A percentile compares a stretch with the other conserved stretches of the same genome.
Conservation (phyloP, 1,139 yeast genomes). For the Debaryomyces sp. region DNA sequence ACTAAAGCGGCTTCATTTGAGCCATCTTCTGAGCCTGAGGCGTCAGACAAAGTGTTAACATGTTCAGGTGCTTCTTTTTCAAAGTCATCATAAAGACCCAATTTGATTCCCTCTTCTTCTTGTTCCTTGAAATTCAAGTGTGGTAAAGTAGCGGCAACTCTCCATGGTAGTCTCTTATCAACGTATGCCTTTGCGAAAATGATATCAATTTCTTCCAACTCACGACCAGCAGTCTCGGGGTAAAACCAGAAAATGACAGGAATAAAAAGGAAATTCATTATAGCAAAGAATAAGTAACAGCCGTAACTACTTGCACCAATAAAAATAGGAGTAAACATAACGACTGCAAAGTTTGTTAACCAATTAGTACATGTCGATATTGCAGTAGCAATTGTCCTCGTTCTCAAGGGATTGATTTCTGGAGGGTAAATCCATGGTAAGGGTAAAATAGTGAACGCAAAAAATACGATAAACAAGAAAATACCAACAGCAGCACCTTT, state of each 20-base stretch:
- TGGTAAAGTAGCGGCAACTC: slow-evolving; percentile 55
- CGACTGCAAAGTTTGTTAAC: slow-evolving; percentile 50
- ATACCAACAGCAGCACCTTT: slow-evolving; percentile 57
- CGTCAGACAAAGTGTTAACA: slow-evolving; percentile 25
- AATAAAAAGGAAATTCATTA: slow-evolving; percentile 38
- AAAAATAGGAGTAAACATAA: slow-evolving; percentile 51
- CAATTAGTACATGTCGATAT: slow-evolving; percentile 52
- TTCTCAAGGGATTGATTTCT: slow-evolving; percentile 61
- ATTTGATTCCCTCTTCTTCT: slow-evolving; percentile 48
- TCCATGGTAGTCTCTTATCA: slow-evolving; percentile 50
- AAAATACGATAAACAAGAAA: slow-evolving; percentile 55
- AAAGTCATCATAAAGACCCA: slow-evolving; percentile 50
- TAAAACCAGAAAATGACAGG: slow-evolving; percentile 50
- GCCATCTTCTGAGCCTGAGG: slow-evolving; percentile 10
- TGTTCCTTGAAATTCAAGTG: slow-evolving; percentile 47
- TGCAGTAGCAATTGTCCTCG: slow-evolving; percentile 60
- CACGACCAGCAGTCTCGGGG: slow-evolving; percentile 53
- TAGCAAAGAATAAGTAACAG: slow-evolving; percentile 47
- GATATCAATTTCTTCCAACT: slow-evolving; percentile 51
- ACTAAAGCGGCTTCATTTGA: slow-evolving; percentile 4
- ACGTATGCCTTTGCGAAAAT: slow-evolving; percentile 49
- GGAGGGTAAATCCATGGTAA: slow-evolving; percentile 65
- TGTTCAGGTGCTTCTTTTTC: slow-evolving; percentile 38
- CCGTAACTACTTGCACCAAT: slow-evolving; percentile 44
- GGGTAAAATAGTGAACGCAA: slow-evolving; percentile 59